Evolutionary conservation across 495 filamentous ascomycete genomes (phyloP).

Genomic region (Thermothielavioides terrestris): DNA sequence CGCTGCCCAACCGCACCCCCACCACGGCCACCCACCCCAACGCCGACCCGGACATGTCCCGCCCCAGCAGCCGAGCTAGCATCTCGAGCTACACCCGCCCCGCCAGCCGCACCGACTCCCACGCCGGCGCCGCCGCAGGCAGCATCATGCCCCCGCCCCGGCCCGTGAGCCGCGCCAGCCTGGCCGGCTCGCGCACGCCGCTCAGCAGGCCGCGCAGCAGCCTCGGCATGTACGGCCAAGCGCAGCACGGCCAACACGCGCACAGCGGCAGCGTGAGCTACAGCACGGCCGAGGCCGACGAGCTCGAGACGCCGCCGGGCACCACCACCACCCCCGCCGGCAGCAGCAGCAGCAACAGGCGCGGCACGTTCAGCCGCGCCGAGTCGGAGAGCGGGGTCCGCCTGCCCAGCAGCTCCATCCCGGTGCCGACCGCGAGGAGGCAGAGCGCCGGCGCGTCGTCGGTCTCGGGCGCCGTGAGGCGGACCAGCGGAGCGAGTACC

Average conservation of each 20-base stretch:
- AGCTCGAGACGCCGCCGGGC: too few relatives aligned
- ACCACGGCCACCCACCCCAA: constrained; percentile 3
- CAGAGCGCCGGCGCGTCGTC: constrained; percentile 46
- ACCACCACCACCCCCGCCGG: constrained; percentile 20
- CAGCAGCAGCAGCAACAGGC: constrained; percentile 10
- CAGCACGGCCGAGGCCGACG: constrained; percentile 35
- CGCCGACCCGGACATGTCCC: constrained; percentile 34
- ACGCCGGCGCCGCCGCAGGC: constrained; percentile 1
- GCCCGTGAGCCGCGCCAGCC: constrained; percentile 51
- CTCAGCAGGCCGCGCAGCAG: constrained; percentile 51
- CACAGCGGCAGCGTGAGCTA: constrained; percentile 37
- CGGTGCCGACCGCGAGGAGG: constrained; percentile 25
- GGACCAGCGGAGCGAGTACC: constrained; percentile 27
- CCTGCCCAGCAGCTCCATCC: constrained; percentile 7
- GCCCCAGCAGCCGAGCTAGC: constrained; percentile 56
- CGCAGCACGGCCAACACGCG: constrained; percentile 22
- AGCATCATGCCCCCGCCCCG: constrained; percentile 49
- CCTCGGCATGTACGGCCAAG: constrained; percentile 18
- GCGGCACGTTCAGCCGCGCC: constrained; percentile 44
- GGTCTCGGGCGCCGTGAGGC: constrained; percentile 27
- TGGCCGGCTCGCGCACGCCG: constrained; percentile 57
- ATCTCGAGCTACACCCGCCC: constrained; percentile 44
- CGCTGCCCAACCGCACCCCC: constrained; percentile 41
- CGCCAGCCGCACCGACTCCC: constrained; percentile 40
- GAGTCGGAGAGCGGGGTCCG: constrained; percentile 40